Evolutionary conservation across 2,329 filamentous ascomycete species (phyloP).

Genomic region (Colletotrichum sp.): DNA sequence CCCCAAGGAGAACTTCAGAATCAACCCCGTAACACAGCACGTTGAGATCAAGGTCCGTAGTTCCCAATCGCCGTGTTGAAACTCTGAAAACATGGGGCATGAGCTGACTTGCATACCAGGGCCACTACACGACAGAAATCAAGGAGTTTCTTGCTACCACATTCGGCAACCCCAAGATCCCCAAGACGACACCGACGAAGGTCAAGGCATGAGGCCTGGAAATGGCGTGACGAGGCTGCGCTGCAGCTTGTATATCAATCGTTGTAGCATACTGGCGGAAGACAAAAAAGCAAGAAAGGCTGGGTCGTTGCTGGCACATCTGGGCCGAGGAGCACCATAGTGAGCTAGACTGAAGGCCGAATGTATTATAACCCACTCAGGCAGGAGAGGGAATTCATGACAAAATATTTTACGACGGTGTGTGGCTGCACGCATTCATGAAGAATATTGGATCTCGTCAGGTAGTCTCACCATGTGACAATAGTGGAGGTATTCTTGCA

Average conservation of each 20-base stretch:
- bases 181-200: not conserved
- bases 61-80: not conserved
- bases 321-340: not conserved
- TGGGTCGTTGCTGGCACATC: not conserved
- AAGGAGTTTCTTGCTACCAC: not conserved
- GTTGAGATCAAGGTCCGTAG: conserved; percentile 72
- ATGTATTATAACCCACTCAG: not conserved
- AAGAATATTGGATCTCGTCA: not conserved
- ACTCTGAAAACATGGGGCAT: not conserved
- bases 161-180: not conserved
- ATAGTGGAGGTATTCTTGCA: conserved; percentile 18
- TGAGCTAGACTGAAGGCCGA: not conserved
- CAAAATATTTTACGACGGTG: not conserved
- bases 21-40: conserved; percentile 71
- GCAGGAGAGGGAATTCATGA: not conserved
- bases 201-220: not conserved
- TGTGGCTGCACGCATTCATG: not conserved
- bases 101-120: not conserved
- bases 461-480: not conserved
- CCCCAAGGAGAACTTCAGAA: conserved; percentile 53
- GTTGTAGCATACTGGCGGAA: conserved; percentile 1
- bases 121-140: conserved; percentile 4
- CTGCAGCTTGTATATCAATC: not conserved
- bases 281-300: not conserved
- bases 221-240: not conserved